Evolutionary conservation across 164 flowering plant genomes (phyloP).

Genomic region (Vitis labrusca): DNA sequence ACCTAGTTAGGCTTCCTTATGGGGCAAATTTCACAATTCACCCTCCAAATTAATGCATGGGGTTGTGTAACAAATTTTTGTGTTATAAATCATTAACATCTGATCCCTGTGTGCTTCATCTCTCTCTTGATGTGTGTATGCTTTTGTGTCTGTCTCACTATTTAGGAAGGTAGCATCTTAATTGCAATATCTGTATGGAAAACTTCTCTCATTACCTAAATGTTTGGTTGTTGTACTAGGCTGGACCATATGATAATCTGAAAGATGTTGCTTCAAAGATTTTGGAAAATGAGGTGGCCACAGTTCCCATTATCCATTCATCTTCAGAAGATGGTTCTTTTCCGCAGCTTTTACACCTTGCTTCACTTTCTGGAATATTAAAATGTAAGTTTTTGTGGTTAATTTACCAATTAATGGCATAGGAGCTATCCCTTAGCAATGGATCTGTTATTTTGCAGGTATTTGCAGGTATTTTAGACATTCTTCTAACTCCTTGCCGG

Average conservation of each 20-base stretch:
- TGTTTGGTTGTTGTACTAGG: slow-evolving; percentile 44
- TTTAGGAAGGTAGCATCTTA: not conserved
- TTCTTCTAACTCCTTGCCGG: slow-evolving; percentile 51
- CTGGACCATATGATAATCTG: slow-evolving; percentile 80
- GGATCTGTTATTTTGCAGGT: slow-evolving; percentile 42
- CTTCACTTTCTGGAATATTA: slow-evolving; percentile 84
- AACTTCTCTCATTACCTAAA: not conserved
- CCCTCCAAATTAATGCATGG: no score
- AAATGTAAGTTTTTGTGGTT: slow-evolving; percentile 57
- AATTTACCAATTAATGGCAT: not conserved
- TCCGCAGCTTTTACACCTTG: slow-evolving; percentile 86
- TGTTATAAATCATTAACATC: no score
- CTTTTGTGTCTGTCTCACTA: not conserved
- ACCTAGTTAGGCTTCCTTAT: no score
- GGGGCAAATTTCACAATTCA: no score
- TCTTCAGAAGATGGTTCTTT: slow-evolving; percentile 66
- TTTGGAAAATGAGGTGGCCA: slow-evolving; percentile 70
- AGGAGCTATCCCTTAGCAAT: slow-evolving; percentile 6
- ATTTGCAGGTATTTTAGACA: slow-evolving; percentile 78
- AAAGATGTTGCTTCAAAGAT: slow-evolving; percentile 76
- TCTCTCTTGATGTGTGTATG: not conserved
- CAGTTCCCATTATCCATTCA: slow-evolving; percentile 78
- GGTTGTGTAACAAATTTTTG: no score
- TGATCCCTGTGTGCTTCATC: not conserved
- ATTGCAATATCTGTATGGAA: not conserved